Evolutionary conservation across 176 grass and related monocot species (phyloP).

Genomic region (Oryza australiensis): DNA sequence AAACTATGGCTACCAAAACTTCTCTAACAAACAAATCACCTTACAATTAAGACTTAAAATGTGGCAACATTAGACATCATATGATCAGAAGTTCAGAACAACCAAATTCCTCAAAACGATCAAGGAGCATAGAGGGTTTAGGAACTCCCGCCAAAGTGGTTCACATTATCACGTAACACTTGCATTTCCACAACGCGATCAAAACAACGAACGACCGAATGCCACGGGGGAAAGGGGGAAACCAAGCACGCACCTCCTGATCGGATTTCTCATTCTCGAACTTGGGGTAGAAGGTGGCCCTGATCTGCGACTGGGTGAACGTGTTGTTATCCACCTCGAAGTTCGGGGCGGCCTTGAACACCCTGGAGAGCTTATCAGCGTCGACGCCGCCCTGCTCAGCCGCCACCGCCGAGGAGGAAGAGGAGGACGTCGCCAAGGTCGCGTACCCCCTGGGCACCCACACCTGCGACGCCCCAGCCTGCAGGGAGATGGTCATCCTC

Average conservation of each 20-base stretch:
- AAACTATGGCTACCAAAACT: background rate
- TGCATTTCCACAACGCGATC: background rate
- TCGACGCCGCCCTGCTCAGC: conserved; percentile 7
- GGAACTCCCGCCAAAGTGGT: background rate
- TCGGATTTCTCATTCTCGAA: conserved; percentile 99
- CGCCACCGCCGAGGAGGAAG: background rate
- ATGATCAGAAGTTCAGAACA: background rate
- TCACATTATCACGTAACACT: background rate
- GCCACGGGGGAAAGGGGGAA: background rate
- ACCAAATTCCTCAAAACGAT: background rate
- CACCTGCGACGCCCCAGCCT: conserved; percentile 5
- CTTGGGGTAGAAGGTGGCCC: conserved; percentile 94
- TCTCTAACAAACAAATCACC: background rate
- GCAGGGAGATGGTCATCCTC: conserved; percentile 37
- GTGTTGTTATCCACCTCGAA: conserved; percentile 71
- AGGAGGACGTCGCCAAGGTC: conserved; percentile 29
- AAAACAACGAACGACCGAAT: background rate
- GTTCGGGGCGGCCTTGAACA: conserved; percentile 59
- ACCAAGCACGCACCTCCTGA: conserved; percentile 58
- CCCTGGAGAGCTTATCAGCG: conserved; percentile 30
- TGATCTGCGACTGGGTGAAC: conserved; percentile 69
- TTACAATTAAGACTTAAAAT: background rate
- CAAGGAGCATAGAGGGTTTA: background rate
- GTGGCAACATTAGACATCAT: background rate
- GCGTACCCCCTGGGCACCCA: conserved; percentile 61